Evolutionary conservation across 371 early-diverging fungal species (phyloP), one percentile per base, ranked within the genome.

Genomic region (Mucor ambiguus): DNA sequence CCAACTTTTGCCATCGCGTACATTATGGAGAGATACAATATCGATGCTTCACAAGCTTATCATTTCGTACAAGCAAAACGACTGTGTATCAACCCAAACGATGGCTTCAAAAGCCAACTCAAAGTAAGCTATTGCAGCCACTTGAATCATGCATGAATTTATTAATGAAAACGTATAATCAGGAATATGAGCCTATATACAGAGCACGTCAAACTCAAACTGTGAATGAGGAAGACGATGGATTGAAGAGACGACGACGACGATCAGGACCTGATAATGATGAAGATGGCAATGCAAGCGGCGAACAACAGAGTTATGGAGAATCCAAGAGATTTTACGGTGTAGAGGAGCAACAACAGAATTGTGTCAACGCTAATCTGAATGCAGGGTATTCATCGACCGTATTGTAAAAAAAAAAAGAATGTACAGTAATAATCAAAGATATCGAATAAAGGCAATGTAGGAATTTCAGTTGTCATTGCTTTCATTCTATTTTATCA

Each of bases 1-100:
- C 93, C 96, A 4, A 84, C 92, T n/a, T 92, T 96, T 77, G 92
- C 94, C 0, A 87, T 94, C 30, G 95, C 95, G 5, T 96, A 93
- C 73, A 70, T 93, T 54, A 96, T 96, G 93, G 91, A 90, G 63
- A 78, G 80, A 0, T 85, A 87, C 64, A 73, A 82, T 3, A 68
- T 89, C 71, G 85, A 85, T 44, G 93, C 89, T 57, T 72, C 79
- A n/a, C 81, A 86, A 28, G 93, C 95, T 0, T 93, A 90, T 63
- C 83, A 87, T 35, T 93, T 83, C 80, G 95, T 96, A 14, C 95
- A 95, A 73, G 90, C 88, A 64, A 84, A 84, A 59, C 70, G 96
- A 46, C 89, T 93, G 63, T 96, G 96, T 69, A 92, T 94, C 75
- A 92, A 90, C 67, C 94, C 94, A 10, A 88, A 89, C 60, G 92